Evolutionary conservation across 1,284 basidiomycete species (phyloP).

Genomic region (Tylopilus orsonianus): DNA sequence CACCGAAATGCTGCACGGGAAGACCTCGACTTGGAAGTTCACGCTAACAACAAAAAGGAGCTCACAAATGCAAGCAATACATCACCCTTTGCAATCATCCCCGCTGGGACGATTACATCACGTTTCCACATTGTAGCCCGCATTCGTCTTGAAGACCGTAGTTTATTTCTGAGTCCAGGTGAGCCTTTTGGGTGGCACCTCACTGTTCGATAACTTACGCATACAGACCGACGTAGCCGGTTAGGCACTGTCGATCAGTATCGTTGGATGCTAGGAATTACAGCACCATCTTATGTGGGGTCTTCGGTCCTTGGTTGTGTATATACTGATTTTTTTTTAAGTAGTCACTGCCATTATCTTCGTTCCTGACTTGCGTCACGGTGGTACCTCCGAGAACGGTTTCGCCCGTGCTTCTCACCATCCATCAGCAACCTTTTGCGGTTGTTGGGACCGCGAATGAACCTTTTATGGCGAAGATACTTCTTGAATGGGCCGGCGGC

Average conservation of each 20-base stretch:
- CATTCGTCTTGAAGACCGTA: slow-evolving; percentile 61
- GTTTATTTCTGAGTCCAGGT: slow-evolving; percentile 61
- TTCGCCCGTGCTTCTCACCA: slow-evolving; percentile 33
- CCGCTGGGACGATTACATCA: slow-evolving; percentile 36
- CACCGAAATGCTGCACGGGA: slow-evolving; percentile 46
- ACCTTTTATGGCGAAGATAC: slow-evolving; percentile 65
- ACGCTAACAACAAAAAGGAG: slow-evolving; percentile 1
- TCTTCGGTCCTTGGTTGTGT: not conserved
- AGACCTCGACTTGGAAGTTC: slow-evolving; percentile 33
- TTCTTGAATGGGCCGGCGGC: slow-evolving; percentile 49
- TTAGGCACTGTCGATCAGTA: slow-evolving; percentile 46
- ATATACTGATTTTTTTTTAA: too few species aligned
- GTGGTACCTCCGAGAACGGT: slow-evolving; percentile 40
- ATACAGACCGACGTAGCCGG: slow-evolving; percentile 44
- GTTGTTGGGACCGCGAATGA: slow-evolving; percentile 53
- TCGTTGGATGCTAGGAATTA: slow-evolving; percentile 69
- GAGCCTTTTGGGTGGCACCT: slow-evolving; percentile 10
- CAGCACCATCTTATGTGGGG: slow-evolving; percentile 70
- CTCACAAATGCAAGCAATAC: not conserved
- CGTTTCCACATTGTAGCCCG: slow-evolving; percentile 70
- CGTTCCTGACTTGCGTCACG: slow-evolving; percentile 48
- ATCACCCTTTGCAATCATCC: slow-evolving; percentile 10
- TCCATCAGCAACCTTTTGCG: slow-evolving; percentile 55
- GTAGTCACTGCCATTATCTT: slow-evolving; percentile 37
- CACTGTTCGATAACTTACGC: slow-evolving; percentile 2